Evolutionary conservation across 1,284 basidiomycete genomes (phyloP), one percentile per base, ranked within the genome.

Genomic region (Violaceomyces palustris): DNA sequence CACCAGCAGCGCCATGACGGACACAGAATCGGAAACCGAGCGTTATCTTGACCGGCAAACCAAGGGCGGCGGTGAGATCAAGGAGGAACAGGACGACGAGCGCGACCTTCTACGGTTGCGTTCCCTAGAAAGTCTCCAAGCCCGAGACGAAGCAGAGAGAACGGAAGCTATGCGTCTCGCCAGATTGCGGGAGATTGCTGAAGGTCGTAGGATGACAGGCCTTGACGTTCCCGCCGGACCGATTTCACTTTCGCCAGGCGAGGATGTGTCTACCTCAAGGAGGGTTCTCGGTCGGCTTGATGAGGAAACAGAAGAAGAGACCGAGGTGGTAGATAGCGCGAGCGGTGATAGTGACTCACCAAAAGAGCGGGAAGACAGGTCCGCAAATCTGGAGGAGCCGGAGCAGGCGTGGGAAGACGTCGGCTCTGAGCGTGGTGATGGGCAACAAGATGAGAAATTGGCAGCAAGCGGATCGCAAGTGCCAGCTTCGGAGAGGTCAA

Each of bases 301-400:
- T 30, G 65, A 68, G 33, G 65, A 68, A 47, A 68, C 65, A 10
- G 65, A 68, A 36, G 65, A 68, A 26, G 65, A 68, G 29, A 68
- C 65, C 8, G 65, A 68, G 18, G 50, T 62, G 0, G 54, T 38
- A 5, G 33, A 34, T 21, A 47, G 42, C 26, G 10, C 37, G 9
- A 43, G 25, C 15, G 39, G 29, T 21, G 36, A 38, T 6, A 2
- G 34, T 35, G 6, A 38, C 39, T 11, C 21, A 15, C 7, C 21
- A 3, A 14, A 3, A 4, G 31, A 18, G 7, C 4, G 7, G n/a
- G n/a, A n/a, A n/a, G n/a, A n/a, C n/a, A n/a, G n/a, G n/a, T n/a
- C n/a, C n/a, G n/a, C n/a, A n/a, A n/a, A 3, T 35, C 21, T 17
- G 24, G n/a, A 10, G 30, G 19, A 6, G 29, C 23, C 23, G 35